A percentile compares a stretch with the other conserved stretches of the same genome.
Evolutionary conservation across 352 stramenopile species (phyloP).

Genomic region (Globisporangium rhizosaccharum): DNA sequence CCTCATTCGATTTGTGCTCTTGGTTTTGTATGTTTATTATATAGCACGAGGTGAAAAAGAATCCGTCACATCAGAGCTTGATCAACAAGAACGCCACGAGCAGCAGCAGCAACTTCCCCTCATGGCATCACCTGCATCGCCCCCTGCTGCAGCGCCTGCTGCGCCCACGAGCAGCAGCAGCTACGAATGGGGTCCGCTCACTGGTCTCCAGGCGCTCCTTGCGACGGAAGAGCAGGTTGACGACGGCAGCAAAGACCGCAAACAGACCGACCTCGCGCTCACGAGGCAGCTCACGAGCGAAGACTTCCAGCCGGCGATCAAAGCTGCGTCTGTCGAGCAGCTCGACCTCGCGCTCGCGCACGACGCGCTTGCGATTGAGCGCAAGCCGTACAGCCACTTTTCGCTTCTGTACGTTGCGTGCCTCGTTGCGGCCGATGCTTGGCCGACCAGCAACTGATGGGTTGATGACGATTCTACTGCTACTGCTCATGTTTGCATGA

Average conservation of each 20-base stretch:
- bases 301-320: slow-evolving; percentile 40
- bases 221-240: slow-evolving; percentile 24
- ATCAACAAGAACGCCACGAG: not conserved
- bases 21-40: not conserved
- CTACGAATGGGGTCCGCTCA: slow-evolving; percentile 43
- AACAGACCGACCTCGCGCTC: slow-evolving; percentile 43
- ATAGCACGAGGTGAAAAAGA: not conserved
- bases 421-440: not conserved
- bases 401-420: slow-evolving; percentile 34
- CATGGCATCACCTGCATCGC: not conserved
- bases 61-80: not conserved
- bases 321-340: slow-evolving; percentile 45
- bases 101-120: not conserved
- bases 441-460: not conserved
- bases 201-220: slow-evolving; percentile 41
- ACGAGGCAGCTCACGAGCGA: slow-evolving; percentile 33
- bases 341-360: slow-evolving; percentile 51
- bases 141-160: not conserved
- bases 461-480: not conserved
- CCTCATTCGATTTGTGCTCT: too few species aligned
- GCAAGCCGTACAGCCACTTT: slow-evolving; percentile 39
- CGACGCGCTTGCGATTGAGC: slow-evolving; percentile 42
- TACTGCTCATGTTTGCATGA: too few species aligned
- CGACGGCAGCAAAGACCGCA: slow-evolving; percentile 36
- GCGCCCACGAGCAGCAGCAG: not conserved